Evolutionary conservation across 257 asterid species (phyloP), one percentile per base, ranked within the genome.

Genomic region (Solanum dulcamara): DNA sequence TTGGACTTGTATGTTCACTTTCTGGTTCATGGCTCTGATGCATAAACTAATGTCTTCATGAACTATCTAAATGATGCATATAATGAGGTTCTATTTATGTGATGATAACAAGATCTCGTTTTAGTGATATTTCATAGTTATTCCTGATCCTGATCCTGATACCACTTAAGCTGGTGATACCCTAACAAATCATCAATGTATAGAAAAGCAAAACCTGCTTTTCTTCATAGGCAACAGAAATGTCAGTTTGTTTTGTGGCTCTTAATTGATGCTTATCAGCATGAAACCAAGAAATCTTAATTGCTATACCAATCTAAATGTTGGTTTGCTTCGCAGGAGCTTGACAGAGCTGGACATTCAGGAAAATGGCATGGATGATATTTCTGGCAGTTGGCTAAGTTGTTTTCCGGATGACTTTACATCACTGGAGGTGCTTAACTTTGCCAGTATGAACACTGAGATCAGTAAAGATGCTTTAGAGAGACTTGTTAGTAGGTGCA

Each of bases 321-420:
- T 17, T 28, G 40, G 83, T 77, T 46, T 48, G 18, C 84, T 71
- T 84, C 85, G 53, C 89, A 94, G 98, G 97, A 92, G 88, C 88
- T 91, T 95, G 94, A 95, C 89, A n/a, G 98, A 95, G 92, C 97
- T 95, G 66, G 92, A 95, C 91, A 91, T 95, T 80, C 96, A 92
- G 74, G 98, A 95, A 90, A 87, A 93, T 87, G 88, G 87, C 72
- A 91, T 90, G 15, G 94, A 91, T 80, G 98, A 94, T 40, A 71
- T 88, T 24, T 85, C 86, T 64, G 98, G 93, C 62, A 87, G 88
- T 84, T 95, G 98, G 98, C 89, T 95, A 72, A 92, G 95, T 88
- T 88, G 93, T 90, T 95, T 95, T 86, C 96, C 98, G 0, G 98
- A 95, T 57, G 89, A 90, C 90, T 94, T 94, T 71, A 80, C 90